Base-by-base conservation (phyloP, 805 yeast species). In the Cyberlindnera euphorbiiphila region DNA sequence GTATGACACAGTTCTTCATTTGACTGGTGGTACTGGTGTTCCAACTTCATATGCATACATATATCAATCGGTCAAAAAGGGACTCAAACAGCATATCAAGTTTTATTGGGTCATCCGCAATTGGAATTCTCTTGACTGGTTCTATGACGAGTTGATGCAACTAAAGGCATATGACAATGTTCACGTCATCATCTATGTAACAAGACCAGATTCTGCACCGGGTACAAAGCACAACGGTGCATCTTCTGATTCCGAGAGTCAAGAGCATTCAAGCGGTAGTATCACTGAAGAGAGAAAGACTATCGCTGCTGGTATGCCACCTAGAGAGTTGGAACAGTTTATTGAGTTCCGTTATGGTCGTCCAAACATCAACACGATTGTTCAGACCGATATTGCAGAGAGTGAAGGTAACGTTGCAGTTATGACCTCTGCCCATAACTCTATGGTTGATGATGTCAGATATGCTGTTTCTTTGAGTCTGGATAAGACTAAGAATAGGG, bases 41-140 rank as follows among this genome's bases (percentile, higher is more conserved):
- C 69, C 77, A 4, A 75, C 77, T 4, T 62, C 71, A 10, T 72
- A 60, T 43, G 57, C 70, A 8, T 70, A 72, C 43, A 68, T 62
- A 12, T 41, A 45, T n/a, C 50, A 57, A 14, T 36, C 59, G 2
- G 36, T 53, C 14, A 38, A 51, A 17, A 39, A 43, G 16, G 36
- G 37, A 14, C 28, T 45, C 33, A 25, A 42, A 4, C 65, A 60
- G 19, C 59, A 60, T 34, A 58, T 67, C 27, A 72, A 74, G 44
- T 65, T 85, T 39, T 64, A 73, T 39, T 86, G 95, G 95, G 69
- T 74, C 11, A 68, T 84, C 14, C 66, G 79, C 39, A 74, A 76
- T 33, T 65, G 69, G 48, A 56, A 59, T 25, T 71, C 80, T 6
- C 51, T 84, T 21, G 55, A 53, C 12, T 76, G 79, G 79, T 74